Evolutionary conservation across 1,284 basidiomycete species (phyloP), one percentile per base, ranked within the genome.

Genomic region (Moesziomyces parantarcticus): DNA sequence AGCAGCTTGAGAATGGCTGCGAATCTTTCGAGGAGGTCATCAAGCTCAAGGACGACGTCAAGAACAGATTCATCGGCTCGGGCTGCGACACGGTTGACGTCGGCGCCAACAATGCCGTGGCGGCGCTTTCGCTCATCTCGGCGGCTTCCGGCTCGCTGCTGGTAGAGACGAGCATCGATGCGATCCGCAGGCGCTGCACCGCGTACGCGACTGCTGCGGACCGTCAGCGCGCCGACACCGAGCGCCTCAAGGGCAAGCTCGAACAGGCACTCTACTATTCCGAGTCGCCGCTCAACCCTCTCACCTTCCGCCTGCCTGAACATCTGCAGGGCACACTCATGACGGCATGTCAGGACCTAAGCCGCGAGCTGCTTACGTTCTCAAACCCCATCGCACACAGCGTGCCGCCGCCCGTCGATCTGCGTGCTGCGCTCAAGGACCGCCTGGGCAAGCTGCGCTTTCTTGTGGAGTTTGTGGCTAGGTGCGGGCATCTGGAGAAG

Each of bases 251-350:
- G 84, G 90, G 90, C 13, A 92, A 90, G 39, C 89, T 96, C 88
- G 93, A 91, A 56, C 92, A 94, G 82, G 92, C 92, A 10, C 92
- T 96, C 71, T 85, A 93, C 54, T 95, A 92, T 81, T 90, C 91
- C 5, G 88, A 91, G 23, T 85, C 89, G 71, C 85, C 87, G 21
- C 88, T 90, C 76, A 95, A 96, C 79, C 93, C 94, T 14, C 85
- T 96, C 26, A 88, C 90, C 50, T 94, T 95, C 79, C 90, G 90
- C 71, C 89, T 94, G 73, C 91, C 91, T 6, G 89, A 90, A 5
- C 90, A 90, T 55, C 86, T 92, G 57, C 90, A 89, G 61, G 92
- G 93, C 54, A 62, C 61, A 59, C 85, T 96, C 32, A 92, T 92
- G 88, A 87, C 87, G 58, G 92, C 78, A 8, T 73, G 64, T 29